Evolutionary conservation across 148 eudicot species (phyloP), one percentile per base, ranked within the genome.

Genomic region (Simmondsia chinensis): DNA sequence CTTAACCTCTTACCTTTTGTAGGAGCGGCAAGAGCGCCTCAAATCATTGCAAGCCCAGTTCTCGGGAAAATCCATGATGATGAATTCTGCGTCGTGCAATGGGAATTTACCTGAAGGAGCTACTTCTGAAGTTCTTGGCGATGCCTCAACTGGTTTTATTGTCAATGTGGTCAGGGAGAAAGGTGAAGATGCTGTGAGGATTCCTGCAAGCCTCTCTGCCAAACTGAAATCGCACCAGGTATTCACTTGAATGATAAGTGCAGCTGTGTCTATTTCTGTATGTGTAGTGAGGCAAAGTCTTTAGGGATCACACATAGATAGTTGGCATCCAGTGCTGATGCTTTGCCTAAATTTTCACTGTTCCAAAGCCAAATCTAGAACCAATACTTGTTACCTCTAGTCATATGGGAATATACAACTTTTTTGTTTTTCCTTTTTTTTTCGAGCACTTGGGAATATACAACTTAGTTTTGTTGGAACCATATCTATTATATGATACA

Each of bases 21-120:
- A 93, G 99, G 89, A 86, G 65, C 99, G 99, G 33, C 99, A 86
- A 66, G 94, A 86, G 35, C 89, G 88, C 26, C 83, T 93, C 43
- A 86, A 82, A 56, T 93, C 83, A 42, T 59, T 86, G 66, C 80
- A 75, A 48, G 94, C 94, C 7, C 80, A 75, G 54, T 63, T 69
- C 56, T 60, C 91, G 13, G 45, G 68, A 60, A 85, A 65, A 57
- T 63, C 97, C 42, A 56, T 54, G 59, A 44, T 59, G 58, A 59
- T 57, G 72, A 71, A 46, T 66, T 64, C 80, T 56, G 46, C 46
- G 35, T 46, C 47, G 35, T 52, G 34, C 50, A 48, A 23, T 46
- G 65, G 71, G 56, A 65, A 46, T 51, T 52, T 81, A 57, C 73
- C 75, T 50, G 87, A 79, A 64, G 77, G 79, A 34, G 72, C 73